A percentile compares a stretch with the other conserved stretches of the same genome.
Evolutionary conservation across 139 green algal species (phyloP).

Genomic region (Tetraselmis chui): DNA sequence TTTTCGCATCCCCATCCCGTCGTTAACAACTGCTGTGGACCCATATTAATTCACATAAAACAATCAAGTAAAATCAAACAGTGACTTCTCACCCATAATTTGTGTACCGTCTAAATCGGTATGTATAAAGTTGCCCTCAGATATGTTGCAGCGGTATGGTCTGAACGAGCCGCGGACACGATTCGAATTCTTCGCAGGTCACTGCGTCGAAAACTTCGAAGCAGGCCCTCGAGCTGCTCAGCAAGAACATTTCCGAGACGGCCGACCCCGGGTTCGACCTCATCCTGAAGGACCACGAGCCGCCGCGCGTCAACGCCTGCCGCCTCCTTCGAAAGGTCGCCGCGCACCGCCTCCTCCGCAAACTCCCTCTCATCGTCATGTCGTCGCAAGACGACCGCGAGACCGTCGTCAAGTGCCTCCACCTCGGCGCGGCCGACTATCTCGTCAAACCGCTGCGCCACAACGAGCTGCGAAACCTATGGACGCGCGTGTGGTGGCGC

Average conservation of each 20-base stretch:
- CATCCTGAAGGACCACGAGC: constrained; percentile 68
- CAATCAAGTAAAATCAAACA: no score
- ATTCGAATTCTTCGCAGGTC: constrained; percentile 42
- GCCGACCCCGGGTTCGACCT: constrained; percentile 36
- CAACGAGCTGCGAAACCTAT: constrained; percentile 80
- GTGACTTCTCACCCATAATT: no score
- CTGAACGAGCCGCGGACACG: no score
- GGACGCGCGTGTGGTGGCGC: constrained; percentile 75
- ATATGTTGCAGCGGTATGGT: no score
- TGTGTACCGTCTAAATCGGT: no score
- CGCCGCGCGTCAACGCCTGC: constrained; percentile 38
- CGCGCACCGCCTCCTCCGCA: constrained; percentile 16
- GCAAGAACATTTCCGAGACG: not conserved
- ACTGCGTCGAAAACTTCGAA: constrained; percentile 27
- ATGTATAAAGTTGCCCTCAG: no score
- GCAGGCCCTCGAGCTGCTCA: constrained; percentile 41
- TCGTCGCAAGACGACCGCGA: constrained; percentile 54
- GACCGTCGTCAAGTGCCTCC: constrained; percentile 62
- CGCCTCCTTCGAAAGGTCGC: constrained; percentile 44
- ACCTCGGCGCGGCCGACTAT: constrained; percentile 77
- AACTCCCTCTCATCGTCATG: constrained; percentile 56
- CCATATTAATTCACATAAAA: no score
- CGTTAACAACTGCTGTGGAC: no score
- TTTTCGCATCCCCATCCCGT: no score
- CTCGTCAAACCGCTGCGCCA: constrained; percentile 75